phyloP scores from a whole-genome alignment of 208 protist genomes.

The Leishmania gerbilli region DNA sequence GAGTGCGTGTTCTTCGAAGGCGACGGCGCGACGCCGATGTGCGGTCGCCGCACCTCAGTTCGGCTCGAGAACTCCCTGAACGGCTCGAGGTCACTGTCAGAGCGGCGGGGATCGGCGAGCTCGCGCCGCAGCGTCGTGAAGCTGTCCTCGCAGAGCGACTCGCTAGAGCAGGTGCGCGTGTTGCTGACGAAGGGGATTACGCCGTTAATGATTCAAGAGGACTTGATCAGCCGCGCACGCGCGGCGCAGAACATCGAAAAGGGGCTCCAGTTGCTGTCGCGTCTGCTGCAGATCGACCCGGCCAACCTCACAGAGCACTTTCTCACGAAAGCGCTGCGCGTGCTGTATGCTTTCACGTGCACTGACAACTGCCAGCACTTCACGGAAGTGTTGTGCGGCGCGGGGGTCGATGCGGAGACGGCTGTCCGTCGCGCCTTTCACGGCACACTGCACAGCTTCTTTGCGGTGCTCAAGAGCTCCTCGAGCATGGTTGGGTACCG shows the following conservation, averaged over 20 bases:
- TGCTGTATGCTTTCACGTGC: constrained; percentile 54
- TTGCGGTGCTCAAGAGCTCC: constrained; percentile 26
- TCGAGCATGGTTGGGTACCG: constrained; percentile 32
- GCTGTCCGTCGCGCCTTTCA: constrained; percentile 73
- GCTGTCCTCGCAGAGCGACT: constrained; percentile 54
- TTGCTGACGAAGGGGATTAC: constrained; percentile 62
- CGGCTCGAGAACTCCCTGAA: constrained; percentile 47
- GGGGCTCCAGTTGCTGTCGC: constrained; percentile 52
- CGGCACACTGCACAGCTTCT: constrained; percentile 47
- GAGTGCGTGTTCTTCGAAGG: constrained; percentile 49
- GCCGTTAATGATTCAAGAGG: constrained; percentile 54
- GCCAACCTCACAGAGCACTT: constrained; percentile 23
- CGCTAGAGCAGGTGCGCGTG: constrained; percentile 74
- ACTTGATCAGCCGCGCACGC: constrained; percentile 59
- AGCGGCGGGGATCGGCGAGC: constrained; percentile 56
- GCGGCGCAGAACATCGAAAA: constrained; percentile 63
- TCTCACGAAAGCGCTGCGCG: constrained; percentile 39
- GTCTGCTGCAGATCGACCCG: constrained; percentile 31
- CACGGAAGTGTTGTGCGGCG: constrained; percentile 62
- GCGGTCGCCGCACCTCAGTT: constrained; percentile 32
- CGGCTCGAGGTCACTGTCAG: constrained; percentile 59
- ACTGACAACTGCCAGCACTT: constrained; percentile 62
- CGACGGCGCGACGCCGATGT: constrained; percentile 23
- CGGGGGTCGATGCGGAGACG: constrained; percentile 70
- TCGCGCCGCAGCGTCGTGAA: constrained; percentile 67